A percentile compares a stretch with the other conserved stretches of the same genome.
Evolutionary conservation across 352 stramenopile species (phyloP).

Genomic region (Phytophthora lateralis): DNA sequence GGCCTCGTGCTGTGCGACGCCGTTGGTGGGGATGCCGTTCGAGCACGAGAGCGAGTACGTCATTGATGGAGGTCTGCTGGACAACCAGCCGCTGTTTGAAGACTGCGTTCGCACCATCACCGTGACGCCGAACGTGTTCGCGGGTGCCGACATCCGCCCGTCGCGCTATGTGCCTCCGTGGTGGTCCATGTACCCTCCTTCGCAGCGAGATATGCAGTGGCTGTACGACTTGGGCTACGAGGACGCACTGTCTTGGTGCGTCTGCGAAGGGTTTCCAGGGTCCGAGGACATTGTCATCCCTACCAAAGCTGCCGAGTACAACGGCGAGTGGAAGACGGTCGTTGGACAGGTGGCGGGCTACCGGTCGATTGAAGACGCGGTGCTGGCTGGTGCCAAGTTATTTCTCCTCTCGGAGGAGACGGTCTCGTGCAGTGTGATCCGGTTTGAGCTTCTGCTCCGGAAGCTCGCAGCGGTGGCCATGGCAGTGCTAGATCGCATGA

Average conservation of each 20-base stretch:
- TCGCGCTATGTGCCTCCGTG: conserved; percentile 64
- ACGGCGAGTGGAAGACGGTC: conserved; percentile 34
- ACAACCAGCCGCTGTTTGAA: conserved; percentile 56
- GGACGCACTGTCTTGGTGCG: conserved; percentile 45
- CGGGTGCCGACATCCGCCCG: conserved; percentile 60
- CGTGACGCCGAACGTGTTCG: conserved; percentile 39
- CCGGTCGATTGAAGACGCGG: conserved; percentile 28
- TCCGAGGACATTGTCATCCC: conserved; percentile 32
- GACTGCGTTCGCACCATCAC: conserved; percentile 37
- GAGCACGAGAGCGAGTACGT: conserved; percentile 58
- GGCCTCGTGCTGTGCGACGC: conserved; percentile 58
- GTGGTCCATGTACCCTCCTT: conserved; percentile 68
- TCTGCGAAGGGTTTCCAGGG: conserved; percentile 17
- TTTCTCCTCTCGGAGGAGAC: conserved; percentile 26
- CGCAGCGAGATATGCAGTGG: conserved; percentile 56
- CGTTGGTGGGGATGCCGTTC: conserved; percentile 60
- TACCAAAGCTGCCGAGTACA: conserved; percentile 31
- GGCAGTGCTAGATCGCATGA: conserved; percentile 20
- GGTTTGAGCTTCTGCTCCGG: conserved; percentile 28
- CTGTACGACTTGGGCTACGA: conserved; percentile 58
- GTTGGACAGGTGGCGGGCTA: conserved; percentile 36
- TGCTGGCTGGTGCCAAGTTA: conserved; percentile 12
- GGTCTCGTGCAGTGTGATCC: conserved; percentile 20
- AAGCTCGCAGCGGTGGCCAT: conserved; percentile 20
- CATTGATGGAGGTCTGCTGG: conserved; percentile 60